These are phyloP conservation scores for Acanthamoeba royreba DNA, from an alignment of 208 protist genomes.

Conservation along the genomic window DNA sequence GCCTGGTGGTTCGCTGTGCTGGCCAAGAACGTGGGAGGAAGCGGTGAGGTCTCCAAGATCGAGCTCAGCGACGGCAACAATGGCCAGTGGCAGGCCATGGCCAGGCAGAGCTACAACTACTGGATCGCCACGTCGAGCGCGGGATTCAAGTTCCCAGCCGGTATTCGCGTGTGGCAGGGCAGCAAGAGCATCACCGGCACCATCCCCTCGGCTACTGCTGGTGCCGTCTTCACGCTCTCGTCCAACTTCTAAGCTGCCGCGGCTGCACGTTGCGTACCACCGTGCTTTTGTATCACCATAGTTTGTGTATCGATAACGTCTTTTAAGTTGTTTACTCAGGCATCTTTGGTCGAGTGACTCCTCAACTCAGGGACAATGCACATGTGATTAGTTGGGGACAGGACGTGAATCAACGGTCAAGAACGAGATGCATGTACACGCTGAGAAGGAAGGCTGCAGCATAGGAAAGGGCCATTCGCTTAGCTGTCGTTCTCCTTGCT, in stretches of 20 bases:
- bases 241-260: no score
- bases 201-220: background rate
- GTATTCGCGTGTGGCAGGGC: background rate
- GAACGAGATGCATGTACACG: no score
- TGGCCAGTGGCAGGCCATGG: background rate
- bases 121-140: background rate
- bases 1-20: constrained; percentile 23
- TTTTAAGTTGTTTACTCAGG: no score
- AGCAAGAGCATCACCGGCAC: background rate
- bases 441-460: no score
- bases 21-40: constrained; percentile 3
- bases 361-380: no score
- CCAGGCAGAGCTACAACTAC: constrained; percentile 30
- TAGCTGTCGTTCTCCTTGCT: background rate
- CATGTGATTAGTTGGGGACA: no score
- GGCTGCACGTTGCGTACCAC: no score
- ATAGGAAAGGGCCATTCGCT: no score
- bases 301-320: no score
- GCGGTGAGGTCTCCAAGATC: background rate
- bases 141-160: background rate
- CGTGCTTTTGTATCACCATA: no score
- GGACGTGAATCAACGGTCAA: no score
- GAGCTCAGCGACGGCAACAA: background rate
- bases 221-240: background rate
- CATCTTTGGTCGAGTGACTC: no score